Evolutionary conservation across 495 filamentous ascomycete genomes (phyloP), one percentile per base, ranked within the genome.

Genomic region (Glonium stellatum): DNA sequence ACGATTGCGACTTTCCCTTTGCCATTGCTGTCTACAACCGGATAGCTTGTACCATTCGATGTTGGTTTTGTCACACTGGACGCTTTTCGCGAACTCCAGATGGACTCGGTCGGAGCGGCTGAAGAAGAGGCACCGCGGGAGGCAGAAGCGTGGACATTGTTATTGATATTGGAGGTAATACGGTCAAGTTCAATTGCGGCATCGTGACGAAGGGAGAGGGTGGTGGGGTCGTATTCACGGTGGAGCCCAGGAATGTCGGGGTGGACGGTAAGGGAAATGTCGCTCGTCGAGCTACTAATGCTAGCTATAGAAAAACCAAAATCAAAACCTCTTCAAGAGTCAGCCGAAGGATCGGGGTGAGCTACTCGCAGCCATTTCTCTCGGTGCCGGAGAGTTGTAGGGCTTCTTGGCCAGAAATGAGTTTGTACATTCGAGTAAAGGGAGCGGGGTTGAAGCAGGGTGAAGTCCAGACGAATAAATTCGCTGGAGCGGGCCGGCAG

Each of bases 61-160:
- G 61, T 64, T 9, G 61, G 61, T 31, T 59, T 64, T 12, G 61
- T 63, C 18, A 10, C 50, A 21, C 37, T 54, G 10, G 61, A 60
- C 12, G 21, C 41, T 34, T 59, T 49, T 41, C 31, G 56, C 11
- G 57, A 64, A 22, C 55, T 59, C 31, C 37, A 59, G 9, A 56
- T 35, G 2, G 19, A 23, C 1, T 37, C 47, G 5, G 57, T 59
- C 15, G 57, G 31, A 13, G 18, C 13, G 15, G 61, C 53, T 23
- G 37, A 44, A 12, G 53, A 21, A 10, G 61, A 56, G 1, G 56
- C 41, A 9, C 56, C 36, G 22, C 47, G 39, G 1, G 60, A 57
- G 35, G n/a, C 35, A 22, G 46, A 41, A 10, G 56, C 50, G 23
- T 51, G 51, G 31, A 59, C 49, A 12, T 56, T 9, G 13, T 52